Evolutionary conservation across 1,284 basidiomycete genomes (phyloP), one percentile per base, ranked within the genome.

Genomic region (Agaricales sp.): DNA sequence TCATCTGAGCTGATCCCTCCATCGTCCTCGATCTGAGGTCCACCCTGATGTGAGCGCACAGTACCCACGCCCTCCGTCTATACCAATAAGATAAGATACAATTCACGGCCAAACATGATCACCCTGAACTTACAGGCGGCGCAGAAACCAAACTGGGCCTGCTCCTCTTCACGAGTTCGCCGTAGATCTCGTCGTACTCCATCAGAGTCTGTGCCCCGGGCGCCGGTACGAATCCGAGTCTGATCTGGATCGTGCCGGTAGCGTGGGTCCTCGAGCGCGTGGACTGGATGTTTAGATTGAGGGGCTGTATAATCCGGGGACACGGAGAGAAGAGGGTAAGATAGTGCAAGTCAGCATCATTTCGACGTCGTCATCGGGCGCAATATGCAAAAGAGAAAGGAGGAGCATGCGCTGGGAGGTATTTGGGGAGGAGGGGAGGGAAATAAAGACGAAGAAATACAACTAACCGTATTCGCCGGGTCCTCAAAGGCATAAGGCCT

Each of bases 31-130:
- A 78, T 79, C 20, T 70, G 73, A 1, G 75, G 77, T 4, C 70
- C 77, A 1, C 59, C 64, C n/a, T 76, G 70, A 57, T 80, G 68
- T 2, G 82, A 84, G 37, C 84, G 80, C 49, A 92, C 70, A 0
- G 92, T 95, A 46, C 92, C 92, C 30, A 95, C 84, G 14, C 92
- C 89, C 66, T 89, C 80, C 16, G 91, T 90, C 90, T 93, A 60
- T 16, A 50, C 23, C 41, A 38, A 50, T 49, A 51, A 48, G 39
- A 18, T 37, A 25, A 35, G 45, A 41, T 46, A 52, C 25, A 46
- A 51, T 43, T 43, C 26, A n/a, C 26, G 21, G 46, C 43, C 38
- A 18, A 21, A 24, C 19, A 46, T 43, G 21, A 37, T 12, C 46
- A 8, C 46, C 39, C 26, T 19, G 23, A 18, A 76, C 86, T 55